These are phyloP conservation scores for Pseudogymnoascus pannorum DNA, from an alignment of 2,329 filamentous ascomycete species.

Conservation along the genomic window DNA sequence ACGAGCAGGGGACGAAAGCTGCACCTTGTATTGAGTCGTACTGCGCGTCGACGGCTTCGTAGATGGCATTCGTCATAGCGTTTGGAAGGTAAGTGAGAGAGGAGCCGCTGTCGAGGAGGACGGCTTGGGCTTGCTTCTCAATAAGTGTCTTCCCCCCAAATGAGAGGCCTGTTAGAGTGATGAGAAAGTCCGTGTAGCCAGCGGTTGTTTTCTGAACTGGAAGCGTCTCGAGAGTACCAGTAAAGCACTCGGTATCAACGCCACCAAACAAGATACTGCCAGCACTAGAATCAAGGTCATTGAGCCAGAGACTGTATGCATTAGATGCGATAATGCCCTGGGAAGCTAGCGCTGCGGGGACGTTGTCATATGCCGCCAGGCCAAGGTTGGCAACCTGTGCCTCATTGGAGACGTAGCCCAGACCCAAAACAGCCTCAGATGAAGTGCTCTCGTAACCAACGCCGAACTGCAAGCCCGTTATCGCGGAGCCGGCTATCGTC, in stretches of 20 bases:
- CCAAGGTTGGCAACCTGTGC: slow-evolving; percentile 57
- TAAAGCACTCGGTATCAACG: slow-evolving; percentile 59
- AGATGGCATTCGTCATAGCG: slow-evolving; percentile 46
- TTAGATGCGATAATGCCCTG: slow-evolving; percentile 55
- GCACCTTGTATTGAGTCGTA: slow-evolving; percentile 46
- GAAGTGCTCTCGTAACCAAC: slow-evolving; percentile 58
- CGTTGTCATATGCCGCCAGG: slow-evolving; percentile 54
- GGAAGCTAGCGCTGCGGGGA: slow-evolving; percentile 57
- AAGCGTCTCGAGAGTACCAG: slow-evolving; percentile 55
- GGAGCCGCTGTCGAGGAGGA: slow-evolving; percentile 65
- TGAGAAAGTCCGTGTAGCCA: slow-evolving; percentile 54
- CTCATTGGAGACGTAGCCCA: slow-evolving; percentile 77
- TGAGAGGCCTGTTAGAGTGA: slow-evolving; percentile 57
- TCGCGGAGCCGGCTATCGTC: slow-evolving; percentile 44
- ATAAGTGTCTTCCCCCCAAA: slow-evolving; percentile 38
- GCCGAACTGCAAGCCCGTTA: slow-evolving; percentile 61
- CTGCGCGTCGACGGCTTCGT: slow-evolving; percentile 48
- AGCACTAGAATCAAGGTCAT: slow-evolving; percentile 58
- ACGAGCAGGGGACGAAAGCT: slow-evolving; percentile 55
- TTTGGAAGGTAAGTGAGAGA: slow-evolving; percentile 61
- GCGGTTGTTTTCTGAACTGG: slow-evolving; percentile 52
- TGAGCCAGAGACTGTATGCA: slow-evolving; percentile 69
- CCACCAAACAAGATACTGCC: slow-evolving; percentile 71
- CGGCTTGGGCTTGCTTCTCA: slow-evolving; percentile 47
- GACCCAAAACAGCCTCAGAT: slow-evolving; percentile 70